Evolutionary conservation across 768 basidiomycete species (phyloP).

Genomic region (Termitomyces eurrhizus): DNA sequence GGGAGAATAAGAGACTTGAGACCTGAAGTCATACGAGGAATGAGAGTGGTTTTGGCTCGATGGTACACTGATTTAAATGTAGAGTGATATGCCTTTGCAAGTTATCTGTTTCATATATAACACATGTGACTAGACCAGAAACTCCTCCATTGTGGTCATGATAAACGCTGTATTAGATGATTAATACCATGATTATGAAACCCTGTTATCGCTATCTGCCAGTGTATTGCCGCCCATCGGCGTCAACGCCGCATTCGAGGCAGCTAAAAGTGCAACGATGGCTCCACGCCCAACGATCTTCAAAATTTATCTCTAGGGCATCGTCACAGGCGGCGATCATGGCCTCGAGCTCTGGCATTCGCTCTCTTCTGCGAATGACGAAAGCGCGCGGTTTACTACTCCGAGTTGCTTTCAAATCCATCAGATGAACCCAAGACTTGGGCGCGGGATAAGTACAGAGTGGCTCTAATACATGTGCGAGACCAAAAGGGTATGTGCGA

Average conservation of each 20-base stretch:
- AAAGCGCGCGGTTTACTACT: constrained; percentile 59
- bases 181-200: no score
- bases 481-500: constrained; percentile 59
- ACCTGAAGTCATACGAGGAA: no score
- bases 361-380: constrained; percentile 70
- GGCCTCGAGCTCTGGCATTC: neutral
- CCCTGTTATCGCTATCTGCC: constrained; percentile 3
- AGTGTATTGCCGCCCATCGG: constrained; percentile 58
- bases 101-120: no score
- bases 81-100: no score
- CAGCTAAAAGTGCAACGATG: constrained; percentile 29
- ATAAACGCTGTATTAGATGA: no score
- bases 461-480: constrained; percentile 62
- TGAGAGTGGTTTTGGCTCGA: no score
- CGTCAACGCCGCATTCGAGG: constrained; percentile 50
- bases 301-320: neutral
- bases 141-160: no score
- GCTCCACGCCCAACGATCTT: constrained; percentile 33
- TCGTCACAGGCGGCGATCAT: neutral
- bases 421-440: constrained; percentile 50
- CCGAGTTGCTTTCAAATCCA: constrained; percentile 55
- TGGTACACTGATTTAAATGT: no score
- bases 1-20: no score
- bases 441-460: constrained; percentile 36
- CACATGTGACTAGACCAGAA: no score